Evolutionary conservation across 1,139 yeast species (phyloP).

Genomic region (Protomyces gravidus): DNA sequence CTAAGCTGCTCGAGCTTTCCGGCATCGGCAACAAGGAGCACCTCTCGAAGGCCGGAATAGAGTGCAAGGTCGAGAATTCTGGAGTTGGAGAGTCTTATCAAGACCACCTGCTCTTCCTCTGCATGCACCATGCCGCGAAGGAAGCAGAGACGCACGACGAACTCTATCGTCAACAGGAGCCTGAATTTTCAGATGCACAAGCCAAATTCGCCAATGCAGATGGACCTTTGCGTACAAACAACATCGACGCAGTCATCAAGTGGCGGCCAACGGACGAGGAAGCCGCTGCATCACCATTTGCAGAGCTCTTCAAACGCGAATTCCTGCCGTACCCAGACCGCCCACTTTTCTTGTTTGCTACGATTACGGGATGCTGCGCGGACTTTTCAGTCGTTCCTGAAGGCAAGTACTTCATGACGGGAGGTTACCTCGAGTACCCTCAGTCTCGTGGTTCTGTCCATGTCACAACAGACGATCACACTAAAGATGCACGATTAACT

Average conservation of each 20-base stretch:
- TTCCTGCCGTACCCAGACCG: not conserved
- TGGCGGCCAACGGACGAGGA: conserved; percentile 13
- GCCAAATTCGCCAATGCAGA: not conserved
- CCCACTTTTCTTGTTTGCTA: not conserved
- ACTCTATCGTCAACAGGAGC: conserved; percentile 6
- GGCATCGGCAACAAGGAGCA: conserved; percentile 13
- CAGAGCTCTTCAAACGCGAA: not conserved
- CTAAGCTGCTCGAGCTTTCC: conserved; percentile 18
- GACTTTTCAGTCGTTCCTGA: conserved; percentile 11
- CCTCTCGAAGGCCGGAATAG: conserved; percentile 10
- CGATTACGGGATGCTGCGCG: conserved; percentile 3
- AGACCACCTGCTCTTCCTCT: conserved; percentile 13
- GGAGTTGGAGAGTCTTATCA: conserved; percentile 20
- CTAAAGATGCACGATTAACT: not conserved
- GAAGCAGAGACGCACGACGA: conserved; percentile 4
- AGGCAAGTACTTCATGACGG: conserved; percentile 7
- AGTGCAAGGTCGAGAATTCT: conserved; percentile 1
- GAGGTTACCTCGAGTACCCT: conserved; percentile 10
- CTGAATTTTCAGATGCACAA: conserved; percentile 4
- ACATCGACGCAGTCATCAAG: conserved; percentile 3
- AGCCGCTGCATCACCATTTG: conserved; percentile 1
- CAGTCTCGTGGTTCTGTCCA: conserved; percentile 11
- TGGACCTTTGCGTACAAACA: conserved; percentile 1
- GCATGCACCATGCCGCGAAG: conserved; percentile 6
- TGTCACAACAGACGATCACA: not conserved